phyloP scores from a whole-genome alignment of 352 stramenopile genomes.

The Peronospora tabacina region DNA sequence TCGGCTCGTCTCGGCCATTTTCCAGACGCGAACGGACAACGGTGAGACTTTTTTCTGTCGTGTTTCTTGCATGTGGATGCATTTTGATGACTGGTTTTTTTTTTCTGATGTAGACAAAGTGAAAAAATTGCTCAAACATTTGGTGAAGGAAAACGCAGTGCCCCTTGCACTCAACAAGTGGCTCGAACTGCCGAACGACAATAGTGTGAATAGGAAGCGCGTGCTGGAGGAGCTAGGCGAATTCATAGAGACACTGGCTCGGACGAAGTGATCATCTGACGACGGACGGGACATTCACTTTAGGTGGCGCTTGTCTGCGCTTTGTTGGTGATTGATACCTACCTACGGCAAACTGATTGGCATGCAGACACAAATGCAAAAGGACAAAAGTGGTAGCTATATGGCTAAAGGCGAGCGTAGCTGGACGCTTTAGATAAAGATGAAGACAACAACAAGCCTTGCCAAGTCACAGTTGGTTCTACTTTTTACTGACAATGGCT shows the following conservation, averaged over 20 bases:
- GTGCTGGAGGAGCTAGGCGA: constrained; percentile 55
- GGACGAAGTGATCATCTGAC: constrained; percentile 46
- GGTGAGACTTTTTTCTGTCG: constrained; percentile 23
- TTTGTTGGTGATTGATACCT: constrained; percentile 7
- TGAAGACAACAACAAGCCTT: too few species aligned
- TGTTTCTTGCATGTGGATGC: not conserved
- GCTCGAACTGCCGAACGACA: constrained; percentile 69
- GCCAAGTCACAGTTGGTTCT: too few species aligned
- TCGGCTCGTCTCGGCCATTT: constrained; percentile 50
- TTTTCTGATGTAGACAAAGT: constrained; percentile 39
- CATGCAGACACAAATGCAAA: constrained; percentile 19
- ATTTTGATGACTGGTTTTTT: constrained; percentile 4
- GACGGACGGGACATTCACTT: not conserved
- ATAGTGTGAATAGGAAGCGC: constrained; percentile 64
- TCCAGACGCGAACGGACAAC: constrained; percentile 54
- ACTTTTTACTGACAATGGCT: too few species aligned
- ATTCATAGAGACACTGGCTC: constrained; percentile 66
- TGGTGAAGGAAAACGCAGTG: constrained; percentile 54
- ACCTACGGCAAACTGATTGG: constrained; percentile 19
- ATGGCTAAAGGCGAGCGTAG: too few species aligned
- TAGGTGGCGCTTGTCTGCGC: constrained; percentile 4
- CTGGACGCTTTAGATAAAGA: too few species aligned
- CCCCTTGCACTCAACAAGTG: constrained; percentile 52
- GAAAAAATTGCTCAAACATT: constrained; percentile 58
- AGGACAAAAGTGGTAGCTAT: not conserved